Evolutionary conservation across 768 basidiomycete genomes (phyloP).

Genomic region (Agrocybe chaxingu): DNA sequence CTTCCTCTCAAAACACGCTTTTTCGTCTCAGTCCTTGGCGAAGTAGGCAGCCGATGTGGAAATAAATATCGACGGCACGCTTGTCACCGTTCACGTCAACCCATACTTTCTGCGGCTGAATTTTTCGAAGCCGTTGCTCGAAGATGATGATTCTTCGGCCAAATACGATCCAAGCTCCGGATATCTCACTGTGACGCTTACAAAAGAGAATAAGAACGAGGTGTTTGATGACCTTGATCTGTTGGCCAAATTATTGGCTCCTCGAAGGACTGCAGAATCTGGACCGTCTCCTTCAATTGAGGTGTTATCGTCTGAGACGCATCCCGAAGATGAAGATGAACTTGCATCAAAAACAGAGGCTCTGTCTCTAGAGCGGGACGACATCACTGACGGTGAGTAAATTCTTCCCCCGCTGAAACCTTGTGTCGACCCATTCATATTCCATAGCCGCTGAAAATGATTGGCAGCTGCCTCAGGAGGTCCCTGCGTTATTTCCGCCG

Average conservation of each 20-base stretch:
- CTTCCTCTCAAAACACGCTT: slow-evolving; percentile 1
- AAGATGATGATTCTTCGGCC: slow-evolving; percentile 71
- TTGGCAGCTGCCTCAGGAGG: slow-evolving; percentile 71
- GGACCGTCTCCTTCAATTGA: slow-evolving; percentile 47
- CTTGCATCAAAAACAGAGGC: slow-evolving; percentile 39
- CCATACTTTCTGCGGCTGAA: slow-evolving; percentile 83
- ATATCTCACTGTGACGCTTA: slow-evolving; percentile 69
- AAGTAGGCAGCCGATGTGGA: slow-evolving; percentile 81
- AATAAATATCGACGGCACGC: slow-evolving; percentile 67
- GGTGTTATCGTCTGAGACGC: slow-evolving; percentile 41
- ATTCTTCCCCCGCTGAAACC: not conserved
- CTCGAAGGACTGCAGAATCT: slow-evolving; percentile 37
- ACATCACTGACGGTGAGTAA: slow-evolving; percentile 23
- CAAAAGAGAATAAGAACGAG: slow-evolving; percentile 65
- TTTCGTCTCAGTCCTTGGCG: slow-evolving; percentile 8
- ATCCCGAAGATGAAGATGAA: slow-evolving; percentile 30
- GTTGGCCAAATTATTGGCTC: slow-evolving; percentile 73
- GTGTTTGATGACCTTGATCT: slow-evolving; percentile 77
- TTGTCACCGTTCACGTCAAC: slow-evolving; percentile 73
- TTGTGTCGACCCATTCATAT: slow-evolving; percentile 2
- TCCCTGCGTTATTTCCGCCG: slow-evolving; percentile 38
- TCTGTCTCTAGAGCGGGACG: slow-evolving; percentile 53
- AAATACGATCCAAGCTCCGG: slow-evolving; percentile 76
- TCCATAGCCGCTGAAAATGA: slow-evolving; percentile 67
- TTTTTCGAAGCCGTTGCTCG: slow-evolving; percentile 62